Evolutionary conservation across 352 stramenopile species (phyloP), one percentile per base, ranked within the genome.

Genomic region (Globisporangium nagaii): DNA sequence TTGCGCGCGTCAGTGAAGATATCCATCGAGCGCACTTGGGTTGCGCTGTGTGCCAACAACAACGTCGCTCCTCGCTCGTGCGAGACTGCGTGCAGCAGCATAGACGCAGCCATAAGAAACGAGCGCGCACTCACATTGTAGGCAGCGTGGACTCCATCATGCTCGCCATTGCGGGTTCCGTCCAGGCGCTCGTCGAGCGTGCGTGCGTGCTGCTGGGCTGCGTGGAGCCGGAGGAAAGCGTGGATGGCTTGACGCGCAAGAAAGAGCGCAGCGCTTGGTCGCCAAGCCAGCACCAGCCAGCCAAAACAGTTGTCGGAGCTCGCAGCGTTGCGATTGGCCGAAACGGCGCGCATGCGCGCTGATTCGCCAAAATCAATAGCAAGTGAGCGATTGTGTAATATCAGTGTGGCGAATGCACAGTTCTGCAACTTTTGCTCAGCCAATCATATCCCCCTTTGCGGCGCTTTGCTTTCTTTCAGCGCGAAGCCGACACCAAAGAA

Each of bases 121-220:
- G 20, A 24, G 35, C 3, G 17, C 17, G 5, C 9, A 47, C 73
- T 60, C 62, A 92, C 82, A 92, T 92, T 32, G 65, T 90, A 15
- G 82, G 82, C 66, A 92, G 69, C 47, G 84, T 71, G 53, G 66
- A 73, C 65, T 81, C 59, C 66, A 81, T 73, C 76, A 88, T 88
- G 57, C 63, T 87, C 54, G 62, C 58, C 68, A 73, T 79, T 5
- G 42, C 51, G 24, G 13, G 20, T 48, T n/a, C n/a, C n/a, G n/a
- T n/a, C n/a, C n/a, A n/a, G n/a, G n/a, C n/a, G n/a, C n/a, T n/a
- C n/a, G n/a, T n/a, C n/a, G n/a, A n/a, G n/a, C n/a, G n/a, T n/a
- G n/a, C n/a, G n/a, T n/a, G n/a, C n/a, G n/a, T n/a, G n/a, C n/a
- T n/a, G n/a, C n/a, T n/a, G n/a, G n/a, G n/a, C n/a, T n/a, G n/a